Conservation (phyloP, 768 basidiomycete species). For the Calocybe indica region DNA sequence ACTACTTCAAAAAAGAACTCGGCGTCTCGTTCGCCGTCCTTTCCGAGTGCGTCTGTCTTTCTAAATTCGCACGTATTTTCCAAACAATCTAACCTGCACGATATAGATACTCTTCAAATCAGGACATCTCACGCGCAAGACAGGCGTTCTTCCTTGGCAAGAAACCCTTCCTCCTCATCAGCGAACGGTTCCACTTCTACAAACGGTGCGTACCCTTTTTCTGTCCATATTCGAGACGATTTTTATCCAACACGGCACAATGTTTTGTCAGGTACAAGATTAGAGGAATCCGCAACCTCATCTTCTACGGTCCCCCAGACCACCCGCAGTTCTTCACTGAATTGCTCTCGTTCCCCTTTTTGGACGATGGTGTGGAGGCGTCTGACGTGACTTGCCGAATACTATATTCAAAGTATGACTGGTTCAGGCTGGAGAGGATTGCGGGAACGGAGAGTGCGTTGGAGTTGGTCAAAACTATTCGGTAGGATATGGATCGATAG, state of each 20-base stretch:
- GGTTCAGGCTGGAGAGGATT: conserved; percentile 83
- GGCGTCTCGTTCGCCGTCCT: conserved; percentile 75
- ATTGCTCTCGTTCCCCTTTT: conserved; percentile 83
- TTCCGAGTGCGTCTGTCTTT: conserved; percentile 63
- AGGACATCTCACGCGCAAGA: conserved; percentile 90
- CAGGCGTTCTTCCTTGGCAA: conserved; percentile 89
- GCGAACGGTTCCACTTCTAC: conserved; percentile 99
- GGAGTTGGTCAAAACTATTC: conserved; percentile 31
- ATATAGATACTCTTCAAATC: conserved; percentile 81
- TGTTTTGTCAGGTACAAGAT: conserved; percentile 70
- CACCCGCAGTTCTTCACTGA: conserved; percentile 93
- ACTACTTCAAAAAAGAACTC: conserved; percentile 71
- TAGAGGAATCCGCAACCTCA: conserved; percentile 84
- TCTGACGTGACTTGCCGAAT: conserved; percentile 80
- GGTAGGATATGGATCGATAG: background rate
- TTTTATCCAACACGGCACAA: too few relatives aligned
- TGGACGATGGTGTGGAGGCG: conserved; percentile 82
- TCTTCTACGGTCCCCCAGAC: conserved; percentile 91
- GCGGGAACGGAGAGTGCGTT: conserved; percentile 47
- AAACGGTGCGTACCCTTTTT: conserved; percentile 46
- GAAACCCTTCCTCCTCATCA: conserved; percentile 82
- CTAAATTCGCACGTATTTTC: background rate
- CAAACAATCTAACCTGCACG: background rate
- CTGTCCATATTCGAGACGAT: background rate
- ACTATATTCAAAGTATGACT: conserved; percentile 86